These are phyloP conservation scores for Nyssa sinensis DNA, from an alignment of 148 eudicot genomes.

Conservation along the genomic window DNA sequence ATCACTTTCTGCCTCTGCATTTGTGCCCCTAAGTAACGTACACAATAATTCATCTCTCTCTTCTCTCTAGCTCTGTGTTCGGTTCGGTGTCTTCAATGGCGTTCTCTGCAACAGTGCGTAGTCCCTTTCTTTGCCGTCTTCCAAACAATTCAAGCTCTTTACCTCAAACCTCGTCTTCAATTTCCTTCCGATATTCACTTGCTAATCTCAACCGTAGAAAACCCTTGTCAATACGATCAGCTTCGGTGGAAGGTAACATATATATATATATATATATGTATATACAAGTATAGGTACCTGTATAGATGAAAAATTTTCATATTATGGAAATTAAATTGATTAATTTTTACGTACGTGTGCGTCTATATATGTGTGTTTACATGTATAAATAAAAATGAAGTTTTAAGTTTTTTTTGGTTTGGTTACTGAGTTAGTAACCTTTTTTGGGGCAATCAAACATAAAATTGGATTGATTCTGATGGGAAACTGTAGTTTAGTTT, in stretches of 20 bases:
- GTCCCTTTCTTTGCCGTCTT: slow-evolving; percentile 12
- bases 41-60: too few species aligned
- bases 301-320: too few species aligned
- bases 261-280: neutral
- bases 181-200: slow-evolving; percentile 36
- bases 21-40: too few species aligned
- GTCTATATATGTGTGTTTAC: neutral
- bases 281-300: too few species aligned
- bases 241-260: slow-evolving; percentile 38
- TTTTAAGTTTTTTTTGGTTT: neutral
- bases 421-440: neutral
- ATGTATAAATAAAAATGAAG: neutral
- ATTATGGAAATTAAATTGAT: neutral
- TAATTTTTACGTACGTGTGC: too few species aligned
- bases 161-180: slow-evolving; percentile 18
- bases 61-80: slow-evolving; percentile 2
- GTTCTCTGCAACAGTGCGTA: slow-evolving; percentile 23
- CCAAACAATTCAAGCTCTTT: neutral
- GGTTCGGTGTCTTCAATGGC: slow-evolving; percentile 32
- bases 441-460: neutral
- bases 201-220: slow-evolving; percentile 19
- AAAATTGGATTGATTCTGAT: neutral
- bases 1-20: too few species aligned
- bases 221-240: slow-evolving; percentile 34
- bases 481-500: too few species aligned